phyloP scores from a whole-genome alignment of 2,329 filamentous ascomycete species.

The Aureobasidium sp. region DNA sequence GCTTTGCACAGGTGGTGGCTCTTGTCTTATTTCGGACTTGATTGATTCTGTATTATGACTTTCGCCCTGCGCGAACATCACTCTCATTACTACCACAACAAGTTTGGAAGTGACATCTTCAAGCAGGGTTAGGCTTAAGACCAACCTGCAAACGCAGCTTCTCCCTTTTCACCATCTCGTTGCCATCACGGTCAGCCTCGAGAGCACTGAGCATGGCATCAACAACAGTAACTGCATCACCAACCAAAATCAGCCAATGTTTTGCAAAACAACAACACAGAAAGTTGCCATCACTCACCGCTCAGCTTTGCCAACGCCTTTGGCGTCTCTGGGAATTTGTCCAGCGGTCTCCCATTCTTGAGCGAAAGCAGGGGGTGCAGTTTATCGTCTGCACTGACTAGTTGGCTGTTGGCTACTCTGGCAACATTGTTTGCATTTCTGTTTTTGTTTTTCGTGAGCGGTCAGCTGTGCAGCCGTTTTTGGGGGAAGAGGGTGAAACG shows the following conservation, averaged over 20 bases:
- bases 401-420: slow-evolving; percentile 28
- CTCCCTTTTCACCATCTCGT: slow-evolving; percentile 26
- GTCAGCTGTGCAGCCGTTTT: not conserved
- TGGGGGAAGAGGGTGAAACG: not conserved
- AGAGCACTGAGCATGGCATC: slow-evolving; percentile 27
- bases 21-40: not conserved
- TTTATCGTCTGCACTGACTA: slow-evolving; percentile 25
- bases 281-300: slow-evolving; percentile 18
- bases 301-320: slow-evolving; percentile 26
- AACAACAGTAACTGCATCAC: slow-evolving; percentile 21
- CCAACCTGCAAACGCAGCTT: slow-evolving; percentile 27
- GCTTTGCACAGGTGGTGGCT: not conserved
- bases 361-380: slow-evolving; percentile 25
- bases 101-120: not conserved
- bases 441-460: not conserved
- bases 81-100: not conserved
- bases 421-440: slow-evolving; percentile 29
- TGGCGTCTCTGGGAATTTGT: slow-evolving; percentile 27
- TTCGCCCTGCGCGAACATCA: not conserved
- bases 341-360: slow-evolving; percentile 27
- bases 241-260: not conserved
- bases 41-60: not conserved
- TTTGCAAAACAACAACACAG: not conserved
- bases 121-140: slow-evolving; percentile 27
- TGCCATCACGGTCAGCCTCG: slow-evolving; percentile 26